Percentiles rank a stretch among this genome's conserved stretches.
Evolutionary conservation across 108 stramenopile genomes (phyloP).

Genomic region (Fragilaria crotonensis): DNA sequence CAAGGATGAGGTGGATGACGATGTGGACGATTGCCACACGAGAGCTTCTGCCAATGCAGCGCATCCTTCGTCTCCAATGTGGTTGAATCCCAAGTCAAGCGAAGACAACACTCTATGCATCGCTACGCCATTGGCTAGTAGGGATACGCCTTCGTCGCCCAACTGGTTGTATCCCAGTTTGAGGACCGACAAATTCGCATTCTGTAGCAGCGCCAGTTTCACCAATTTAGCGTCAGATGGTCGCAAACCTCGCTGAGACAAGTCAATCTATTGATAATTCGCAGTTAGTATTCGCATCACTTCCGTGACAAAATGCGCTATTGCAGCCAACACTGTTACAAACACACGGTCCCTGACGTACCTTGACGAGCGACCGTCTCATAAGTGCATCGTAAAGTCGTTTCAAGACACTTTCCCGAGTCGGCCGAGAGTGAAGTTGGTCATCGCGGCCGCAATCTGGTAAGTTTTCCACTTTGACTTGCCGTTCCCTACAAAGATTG

Average conservation of each 20-base stretch:
- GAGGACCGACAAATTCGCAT: slow-evolving; percentile 58
- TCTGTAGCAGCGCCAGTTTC: slow-evolving; percentile 63
- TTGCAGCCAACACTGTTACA: no score
- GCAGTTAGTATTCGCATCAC: no score
- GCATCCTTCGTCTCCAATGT: slow-evolving; percentile 73
- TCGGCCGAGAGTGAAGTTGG: slow-evolving; percentile 13
- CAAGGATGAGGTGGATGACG: slow-evolving; percentile 12
- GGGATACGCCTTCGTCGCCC: slow-evolving; percentile 46
- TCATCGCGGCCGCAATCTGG: not conserved
- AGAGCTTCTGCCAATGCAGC: slow-evolving; percentile 51
- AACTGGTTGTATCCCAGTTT: slow-evolving; percentile 84
- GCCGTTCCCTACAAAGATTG: not conserved
- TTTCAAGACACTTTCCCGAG: slow-evolving; percentile 47
- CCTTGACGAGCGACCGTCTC: slow-evolving; percentile 42
- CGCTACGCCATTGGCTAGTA: slow-evolving; percentile 34
- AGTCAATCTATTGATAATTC: slow-evolving; percentile 53
- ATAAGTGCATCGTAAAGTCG: slow-evolving; percentile 54
- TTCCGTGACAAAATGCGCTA: no score
- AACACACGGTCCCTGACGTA: no score
- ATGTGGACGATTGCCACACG: slow-evolving; percentile 5
- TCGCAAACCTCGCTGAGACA: slow-evolving; percentile 66
- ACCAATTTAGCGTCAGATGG: slow-evolving; percentile 61
- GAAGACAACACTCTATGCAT: slow-evolving; percentile 50
- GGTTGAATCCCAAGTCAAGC: slow-evolving; percentile 80
- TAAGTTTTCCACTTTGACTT: not conserved